phyloP scores from a whole-genome alignment of 148 eudicot species.

The Polygonum maritimum region DNA sequence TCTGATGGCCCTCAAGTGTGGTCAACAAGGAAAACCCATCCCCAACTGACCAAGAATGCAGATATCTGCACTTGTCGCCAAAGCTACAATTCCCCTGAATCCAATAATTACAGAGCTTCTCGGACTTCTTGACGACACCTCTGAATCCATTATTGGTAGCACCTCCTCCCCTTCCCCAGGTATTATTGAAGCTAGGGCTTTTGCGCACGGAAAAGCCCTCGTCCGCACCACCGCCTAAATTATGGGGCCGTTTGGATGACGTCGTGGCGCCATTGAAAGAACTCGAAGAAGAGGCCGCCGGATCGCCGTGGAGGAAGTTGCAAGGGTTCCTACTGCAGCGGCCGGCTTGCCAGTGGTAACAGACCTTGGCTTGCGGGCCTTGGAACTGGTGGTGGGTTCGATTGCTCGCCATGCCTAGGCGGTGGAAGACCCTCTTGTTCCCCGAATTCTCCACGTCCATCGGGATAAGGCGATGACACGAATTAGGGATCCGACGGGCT shows the following conservation, averaged over 20 bases:
- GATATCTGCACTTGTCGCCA: conserved; percentile 66
- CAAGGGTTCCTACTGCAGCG: conserved; percentile 60
- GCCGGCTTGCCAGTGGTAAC: conserved; percentile 70
- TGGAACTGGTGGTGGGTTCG: conserved; percentile 1
- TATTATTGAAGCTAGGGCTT: conserved; percentile 50
- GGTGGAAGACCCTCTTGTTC: conserved; percentile 50
- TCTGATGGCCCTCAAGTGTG: conserved; percentile 81
- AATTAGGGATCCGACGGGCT: background rate
- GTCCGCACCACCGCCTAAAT: conserved; percentile 40
- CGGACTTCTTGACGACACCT: conserved; percentile 36
- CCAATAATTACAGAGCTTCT: conserved; percentile 76
- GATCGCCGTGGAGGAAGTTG: conserved; percentile 60
- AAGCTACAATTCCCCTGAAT: conserved; percentile 61
- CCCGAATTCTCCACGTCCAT: conserved; percentile 74
- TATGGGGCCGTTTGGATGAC: conserved; percentile 51
- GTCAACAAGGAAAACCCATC: conserved; percentile 60
- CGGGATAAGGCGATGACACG: background rate
- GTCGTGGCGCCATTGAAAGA: conserved; percentile 16
- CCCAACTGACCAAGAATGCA: conserved; percentile 82
- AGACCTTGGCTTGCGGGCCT: conserved; percentile 36
- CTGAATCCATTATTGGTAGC: conserved; percentile 17
- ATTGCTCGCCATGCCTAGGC: conserved; percentile 39
- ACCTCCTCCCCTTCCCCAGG: conserved; percentile 43
- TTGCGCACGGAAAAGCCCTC: conserved; percentile 51
- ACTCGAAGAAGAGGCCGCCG: conserved; percentile 30